Percentiles rank a stretch among this genome's conserved stretches.
phyloP scores from a whole-genome alignment of 2,329 filamentous ascomycete species.

The Pochonia chlamydosporia region DNA sequence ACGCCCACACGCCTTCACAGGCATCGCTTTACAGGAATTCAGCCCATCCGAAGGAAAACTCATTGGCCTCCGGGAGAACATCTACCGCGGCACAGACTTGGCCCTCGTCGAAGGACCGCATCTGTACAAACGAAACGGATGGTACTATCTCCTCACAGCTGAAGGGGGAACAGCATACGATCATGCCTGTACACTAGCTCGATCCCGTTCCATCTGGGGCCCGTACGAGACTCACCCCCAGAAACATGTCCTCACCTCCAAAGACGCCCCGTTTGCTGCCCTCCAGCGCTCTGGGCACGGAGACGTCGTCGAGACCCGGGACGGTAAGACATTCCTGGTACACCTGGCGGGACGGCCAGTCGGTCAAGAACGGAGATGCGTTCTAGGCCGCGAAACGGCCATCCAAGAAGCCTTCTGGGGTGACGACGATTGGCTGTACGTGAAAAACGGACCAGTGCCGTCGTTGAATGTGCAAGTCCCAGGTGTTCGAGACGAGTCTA shows the following conservation, averaged over 20 bases:
- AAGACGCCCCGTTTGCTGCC: constrained; percentile 41
- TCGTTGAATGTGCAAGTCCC: constrained; percentile 48
- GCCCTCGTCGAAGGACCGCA: constrained; percentile 52
- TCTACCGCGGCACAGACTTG: constrained; percentile 50
- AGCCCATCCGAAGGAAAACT: constrained; percentile 42
- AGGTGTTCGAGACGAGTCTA: constrained; percentile 36
- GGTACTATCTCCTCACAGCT: constrained; percentile 55
- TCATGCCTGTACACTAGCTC: constrained; percentile 55
- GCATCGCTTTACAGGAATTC: constrained; percentile 54
- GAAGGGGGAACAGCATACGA: constrained; percentile 56
- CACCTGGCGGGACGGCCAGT: constrained; percentile 47
- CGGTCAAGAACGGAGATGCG: constrained; percentile 44
- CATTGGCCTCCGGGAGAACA: constrained; percentile 48
- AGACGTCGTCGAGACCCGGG: constrained; percentile 47
- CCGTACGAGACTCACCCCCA: constrained; percentile 57
- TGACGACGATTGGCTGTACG: constrained; percentile 56
- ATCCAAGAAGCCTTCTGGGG: constrained; percentile 56
- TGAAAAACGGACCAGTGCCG: constrained; percentile 52
- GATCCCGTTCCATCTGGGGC: constrained; percentile 47
- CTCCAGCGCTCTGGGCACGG: constrained; percentile 49
- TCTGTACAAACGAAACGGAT: constrained; percentile 51
- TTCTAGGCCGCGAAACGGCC: constrained; percentile 48
- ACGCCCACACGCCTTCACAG: constrained; percentile 44
- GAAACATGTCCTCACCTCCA: constrained; percentile 51
- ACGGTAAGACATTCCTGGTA: constrained; percentile 48